Evolutionary conservation across 108 stramenopile genomes (phyloP).

Genomic region (Conticribra weissflogii): DNA sequence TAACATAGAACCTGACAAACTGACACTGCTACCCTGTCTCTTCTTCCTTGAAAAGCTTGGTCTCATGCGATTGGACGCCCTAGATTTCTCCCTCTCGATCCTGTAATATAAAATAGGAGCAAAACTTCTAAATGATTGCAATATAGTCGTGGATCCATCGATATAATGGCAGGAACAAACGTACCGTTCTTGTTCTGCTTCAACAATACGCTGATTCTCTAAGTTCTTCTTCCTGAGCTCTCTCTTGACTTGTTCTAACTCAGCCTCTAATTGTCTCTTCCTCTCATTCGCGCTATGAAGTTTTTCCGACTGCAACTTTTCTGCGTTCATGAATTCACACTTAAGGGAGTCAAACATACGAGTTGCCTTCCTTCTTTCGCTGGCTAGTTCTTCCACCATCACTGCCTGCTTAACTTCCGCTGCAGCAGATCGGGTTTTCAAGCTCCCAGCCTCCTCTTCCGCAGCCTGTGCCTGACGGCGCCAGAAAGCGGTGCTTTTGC

Average conservation of each 20-base stretch:
- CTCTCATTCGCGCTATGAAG: conserved; percentile 38
- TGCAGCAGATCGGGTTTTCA: conserved; percentile 82
- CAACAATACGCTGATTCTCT: conserved; percentile 34
- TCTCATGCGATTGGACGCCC: conserved; percentile 25
- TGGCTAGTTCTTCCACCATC: conserved; percentile 66
- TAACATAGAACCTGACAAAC: not conserved
- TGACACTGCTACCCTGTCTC: conserved; percentile 3
- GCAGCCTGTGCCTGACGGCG: conserved; percentile 75
- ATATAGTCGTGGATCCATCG: not conserved
- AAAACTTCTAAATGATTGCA: not conserved
- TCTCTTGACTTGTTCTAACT: conserved; percentile 42
- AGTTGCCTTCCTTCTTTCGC: conserved; percentile 54
- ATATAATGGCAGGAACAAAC: not conserved
- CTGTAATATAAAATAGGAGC: conserved; percentile 6
- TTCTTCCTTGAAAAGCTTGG: conserved; percentile 22
- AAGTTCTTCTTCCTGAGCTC: conserved; percentile 27
- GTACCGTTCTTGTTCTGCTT: conserved; percentile 24
- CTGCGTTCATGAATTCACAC: conserved; percentile 37
- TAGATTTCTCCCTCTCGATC: conserved; percentile 38
- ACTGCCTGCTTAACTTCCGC: conserved; percentile 80
- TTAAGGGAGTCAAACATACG: conserved; percentile 48
- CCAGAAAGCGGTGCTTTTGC: conserved; percentile 66
- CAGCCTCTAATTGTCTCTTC: conserved; percentile 59
- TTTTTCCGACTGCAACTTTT: conserved; percentile 42
- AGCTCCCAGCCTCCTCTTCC: conserved; percentile 74